Evolutionary conservation across 164 flowering plant genomes (phyloP).

Genomic region (Saururus chinensis): DNA sequence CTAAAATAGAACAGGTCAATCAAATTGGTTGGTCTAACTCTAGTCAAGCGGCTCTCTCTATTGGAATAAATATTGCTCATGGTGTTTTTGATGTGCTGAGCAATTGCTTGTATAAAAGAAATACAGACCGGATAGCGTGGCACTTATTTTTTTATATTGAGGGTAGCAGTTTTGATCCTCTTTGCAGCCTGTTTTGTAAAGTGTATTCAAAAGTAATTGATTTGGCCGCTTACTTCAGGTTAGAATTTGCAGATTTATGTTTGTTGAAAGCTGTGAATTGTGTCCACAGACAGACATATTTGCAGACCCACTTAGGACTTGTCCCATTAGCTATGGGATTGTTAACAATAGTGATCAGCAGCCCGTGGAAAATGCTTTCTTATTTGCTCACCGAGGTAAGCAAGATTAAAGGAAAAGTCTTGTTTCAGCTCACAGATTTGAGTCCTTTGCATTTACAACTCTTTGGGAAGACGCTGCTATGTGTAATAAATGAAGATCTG

Average conservation of each 20-base stretch:
- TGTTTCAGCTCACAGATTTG: constrained; percentile 42
- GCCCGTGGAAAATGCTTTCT: constrained; percentile 44
- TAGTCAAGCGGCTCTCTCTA: constrained; percentile 23
- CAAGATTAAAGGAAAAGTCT: constrained; percentile 38
- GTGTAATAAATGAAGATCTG: constrained; percentile 13
- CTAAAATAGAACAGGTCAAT: constrained; percentile 22
- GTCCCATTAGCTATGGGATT: constrained; percentile 35
- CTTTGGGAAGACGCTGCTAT: constrained; percentile 38
- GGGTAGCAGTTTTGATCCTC: constrained; percentile 11
- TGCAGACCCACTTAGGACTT: constrained; percentile 16
- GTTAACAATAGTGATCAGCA: constrained; percentile 33
- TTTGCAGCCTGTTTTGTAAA: constrained; percentile 28
- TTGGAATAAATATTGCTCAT: constrained; percentile 44
- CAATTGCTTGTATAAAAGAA: constrained; percentile 20
- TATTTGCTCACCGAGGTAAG: constrained; percentile 37
- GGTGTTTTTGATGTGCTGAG: constrained; percentile 45
- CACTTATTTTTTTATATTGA: constrained; percentile 29
- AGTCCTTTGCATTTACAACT: constrained; percentile 57
- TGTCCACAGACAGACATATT: constrained; percentile 15
- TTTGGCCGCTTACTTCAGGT: constrained; percentile 23
- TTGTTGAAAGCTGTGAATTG: constrained; percentile 50
- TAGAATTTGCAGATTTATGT: constrained; percentile 48
- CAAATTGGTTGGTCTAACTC: constrained; percentile 8
- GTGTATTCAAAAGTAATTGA: constrained; percentile 34
- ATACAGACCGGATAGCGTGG: constrained; percentile 7